Evolutionary conservation across 2,329 filamentous ascomycete species (phyloP).

Genomic region (Monilinia vaccinii-corymbosi): DNA sequence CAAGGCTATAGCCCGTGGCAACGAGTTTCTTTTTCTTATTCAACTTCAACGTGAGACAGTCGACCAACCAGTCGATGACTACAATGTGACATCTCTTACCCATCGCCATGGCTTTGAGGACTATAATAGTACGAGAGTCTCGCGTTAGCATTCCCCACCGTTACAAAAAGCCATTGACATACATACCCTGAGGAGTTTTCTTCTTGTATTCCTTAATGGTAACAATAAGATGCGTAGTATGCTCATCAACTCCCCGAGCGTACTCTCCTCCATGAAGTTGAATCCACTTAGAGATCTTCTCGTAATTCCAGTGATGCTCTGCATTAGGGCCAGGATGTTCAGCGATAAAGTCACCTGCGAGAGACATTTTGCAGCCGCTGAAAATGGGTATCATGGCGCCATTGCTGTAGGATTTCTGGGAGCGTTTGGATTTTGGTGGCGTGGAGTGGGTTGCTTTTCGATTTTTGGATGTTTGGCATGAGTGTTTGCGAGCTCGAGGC

Average conservation of each 20-base stretch:
- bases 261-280: constrained; percentile 51
- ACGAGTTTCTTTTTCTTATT: constrained; percentile 23
- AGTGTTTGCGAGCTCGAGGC: neutral
- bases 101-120: constrained; percentile 32
- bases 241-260: constrained; percentile 38
- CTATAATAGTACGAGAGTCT: constrained; percentile 23
- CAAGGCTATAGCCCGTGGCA: constrained; percentile 18
- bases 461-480: neutral
- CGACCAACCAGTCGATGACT: constrained; percentile 38
- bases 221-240: constrained; percentile 66
- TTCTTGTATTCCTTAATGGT: constrained; percentile 50
- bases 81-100: constrained; percentile 35
- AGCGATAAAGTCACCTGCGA: constrained; percentile 46
- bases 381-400: constrained; percentile 35
- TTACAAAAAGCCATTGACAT: constrained; percentile 1
- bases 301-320: constrained; percentile 28
- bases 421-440: neutral
- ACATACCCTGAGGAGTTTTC: constrained; percentile 19
- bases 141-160: neutral
- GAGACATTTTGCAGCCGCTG: constrained; percentile 43
- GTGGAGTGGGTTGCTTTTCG: neutral
- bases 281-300: constrained; percentile 59
- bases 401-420: constrained; percentile 3
- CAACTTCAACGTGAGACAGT: constrained; percentile 29
- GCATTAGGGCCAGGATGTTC: neutral